Percentiles rank a stretch among this genome's conserved stretches.
Evolutionary conservation across 2,329 filamentous ascomycete species (phyloP).

Genomic region (Capronia epimyces): DNA sequence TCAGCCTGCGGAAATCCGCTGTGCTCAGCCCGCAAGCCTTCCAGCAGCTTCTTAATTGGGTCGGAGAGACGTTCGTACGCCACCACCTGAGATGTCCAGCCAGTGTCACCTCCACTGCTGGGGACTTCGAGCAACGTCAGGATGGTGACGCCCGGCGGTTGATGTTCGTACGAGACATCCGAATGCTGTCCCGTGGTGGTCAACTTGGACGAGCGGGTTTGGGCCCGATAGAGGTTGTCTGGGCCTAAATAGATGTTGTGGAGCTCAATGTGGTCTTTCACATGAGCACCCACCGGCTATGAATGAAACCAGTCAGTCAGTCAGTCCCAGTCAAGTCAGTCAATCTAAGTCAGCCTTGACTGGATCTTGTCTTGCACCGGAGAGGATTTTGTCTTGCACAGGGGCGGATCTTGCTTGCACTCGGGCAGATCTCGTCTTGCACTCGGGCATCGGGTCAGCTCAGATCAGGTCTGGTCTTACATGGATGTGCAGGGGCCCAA

Average conservation of each 20-base stretch:
- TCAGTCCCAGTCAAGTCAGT: no score
- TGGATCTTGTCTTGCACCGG: no score
- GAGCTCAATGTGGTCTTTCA: no score
- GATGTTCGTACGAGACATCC: slow-evolving; percentile 30
- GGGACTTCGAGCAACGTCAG: slow-evolving; percentile 29
- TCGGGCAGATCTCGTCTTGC: no score
- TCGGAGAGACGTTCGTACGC: slow-evolving; percentile 29
- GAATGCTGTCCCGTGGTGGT: no score
- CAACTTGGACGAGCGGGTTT: slow-evolving; percentile 35
- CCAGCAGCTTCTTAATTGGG: slow-evolving; percentile 26
- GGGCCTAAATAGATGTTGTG: no score
- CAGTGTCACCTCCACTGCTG: slow-evolving; percentile 30
- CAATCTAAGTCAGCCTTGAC: no score
- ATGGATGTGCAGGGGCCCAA: slow-evolving; percentile 30
- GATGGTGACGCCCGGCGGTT: slow-evolving; percentile 32
- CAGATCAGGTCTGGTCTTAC: slow-evolving; percentile 4
- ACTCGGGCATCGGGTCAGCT: no score
- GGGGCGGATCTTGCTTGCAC: no score
- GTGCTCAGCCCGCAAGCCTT: slow-evolving; percentile 30
- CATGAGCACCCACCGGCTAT: no score
- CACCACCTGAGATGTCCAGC: slow-evolving; percentile 23
- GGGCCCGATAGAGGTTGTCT: slow-evolving; percentile 33
- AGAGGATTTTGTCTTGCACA: no score
- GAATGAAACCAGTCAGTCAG: no score
- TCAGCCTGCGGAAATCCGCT: slow-evolving; percentile 45